These are phyloP conservation scores for Cercis canadensis DNA, from an alignment of 306 rosid genomes.

Conservation along the genomic window DNA sequence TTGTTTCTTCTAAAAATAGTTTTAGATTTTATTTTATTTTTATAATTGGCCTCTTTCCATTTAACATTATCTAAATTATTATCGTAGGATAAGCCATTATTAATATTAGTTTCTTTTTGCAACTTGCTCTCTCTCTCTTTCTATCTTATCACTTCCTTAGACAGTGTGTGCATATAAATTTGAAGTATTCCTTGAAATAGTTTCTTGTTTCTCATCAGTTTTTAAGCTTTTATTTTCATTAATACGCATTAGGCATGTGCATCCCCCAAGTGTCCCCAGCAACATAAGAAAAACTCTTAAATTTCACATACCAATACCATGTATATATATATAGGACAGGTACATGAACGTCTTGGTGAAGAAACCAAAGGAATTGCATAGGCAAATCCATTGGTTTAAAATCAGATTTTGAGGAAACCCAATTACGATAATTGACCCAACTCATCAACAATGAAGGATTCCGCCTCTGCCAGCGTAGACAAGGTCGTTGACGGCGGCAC, in stretches of 20 bases:
- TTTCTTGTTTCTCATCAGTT: neutral
- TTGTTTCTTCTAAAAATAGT: no score
- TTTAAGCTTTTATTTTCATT: neutral
- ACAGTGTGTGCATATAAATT: neutral
- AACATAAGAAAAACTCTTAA: conserved; percentile 7
- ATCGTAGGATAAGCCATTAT: no score
- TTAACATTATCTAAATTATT: no score
- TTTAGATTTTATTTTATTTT: no score
- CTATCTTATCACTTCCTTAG: neutral
- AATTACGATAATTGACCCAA: neutral
- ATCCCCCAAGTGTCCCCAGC: conserved; percentile 4
- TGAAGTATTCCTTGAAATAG: neutral
- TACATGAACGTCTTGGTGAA: conserved; percentile 30
- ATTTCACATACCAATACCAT: neutral
- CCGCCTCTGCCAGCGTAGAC: neutral
- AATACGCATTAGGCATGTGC: neutral
- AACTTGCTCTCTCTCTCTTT: neutral
- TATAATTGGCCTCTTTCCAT: no score
- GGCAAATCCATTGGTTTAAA: neutral
- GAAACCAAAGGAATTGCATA: conserved; percentile 28
- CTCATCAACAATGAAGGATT: conserved; percentile 43
- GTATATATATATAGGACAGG: neutral
- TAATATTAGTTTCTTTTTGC: no score
- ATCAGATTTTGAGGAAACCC: neutral
- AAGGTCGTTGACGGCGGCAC: neutral